These are phyloP conservation scores for Onygenales sp. DNA, from an alignment of 2,329 filamentous ascomycete genomes.

Conservation along the genomic window DNA sequence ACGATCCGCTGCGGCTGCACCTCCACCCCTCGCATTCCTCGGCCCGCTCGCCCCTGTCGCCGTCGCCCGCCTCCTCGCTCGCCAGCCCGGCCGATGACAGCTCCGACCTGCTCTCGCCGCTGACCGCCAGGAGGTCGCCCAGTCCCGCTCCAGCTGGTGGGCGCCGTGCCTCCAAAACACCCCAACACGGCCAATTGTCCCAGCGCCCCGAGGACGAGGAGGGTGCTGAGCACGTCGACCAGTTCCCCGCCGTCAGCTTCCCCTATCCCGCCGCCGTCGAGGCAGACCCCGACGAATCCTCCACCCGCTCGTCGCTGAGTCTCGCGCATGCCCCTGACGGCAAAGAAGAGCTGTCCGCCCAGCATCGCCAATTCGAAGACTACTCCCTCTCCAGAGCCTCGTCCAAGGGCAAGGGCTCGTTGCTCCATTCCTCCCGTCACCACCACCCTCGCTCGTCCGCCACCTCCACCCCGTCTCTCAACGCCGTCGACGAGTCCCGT, in stretches of 20 bases:
- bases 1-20: conserved; percentile 9
- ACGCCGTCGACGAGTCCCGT: conserved; percentile 20
- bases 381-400: conserved; percentile 13
- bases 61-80: conserved; percentile 13
- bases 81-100: conserved; percentile 12
- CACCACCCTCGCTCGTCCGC: conserved; percentile 4
- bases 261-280: not conserved
- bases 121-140: not conserved
- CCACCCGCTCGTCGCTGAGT: conserved; percentile 9
- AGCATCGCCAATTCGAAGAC: not conserved
- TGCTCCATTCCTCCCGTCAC: conserved; percentile 10
- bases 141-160: not conserved
- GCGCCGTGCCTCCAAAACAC: not conserved
- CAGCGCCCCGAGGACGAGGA: not conserved
- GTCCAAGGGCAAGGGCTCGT: conserved; percentile 1
- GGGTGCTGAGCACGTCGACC: not conserved
- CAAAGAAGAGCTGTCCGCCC: not conserved
- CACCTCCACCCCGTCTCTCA: conserved; percentile 17
- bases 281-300: conserved; percentile 2
- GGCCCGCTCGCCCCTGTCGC: conserved; percentile 5
- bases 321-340: conserved; percentile 7
- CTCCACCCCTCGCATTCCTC: conserved; percentile 15
- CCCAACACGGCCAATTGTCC: not conserved
- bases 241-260: conserved; percentile 1
- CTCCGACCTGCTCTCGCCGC: not conserved